Conservation (phyloP, 2,329 filamentous ascomycete species). For the Venturia oleaginea region DNA sequence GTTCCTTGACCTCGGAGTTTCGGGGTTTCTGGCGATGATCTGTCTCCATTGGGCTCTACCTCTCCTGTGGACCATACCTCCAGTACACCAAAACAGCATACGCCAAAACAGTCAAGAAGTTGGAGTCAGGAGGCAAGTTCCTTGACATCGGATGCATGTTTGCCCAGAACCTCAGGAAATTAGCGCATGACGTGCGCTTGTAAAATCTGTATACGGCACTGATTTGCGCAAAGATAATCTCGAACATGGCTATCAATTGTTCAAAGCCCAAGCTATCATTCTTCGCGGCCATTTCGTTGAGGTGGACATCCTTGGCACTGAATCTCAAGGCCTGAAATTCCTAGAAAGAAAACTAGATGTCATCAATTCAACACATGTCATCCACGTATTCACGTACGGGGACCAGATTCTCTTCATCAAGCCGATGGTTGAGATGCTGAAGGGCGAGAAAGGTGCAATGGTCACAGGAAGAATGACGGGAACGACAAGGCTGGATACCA, state of each 20-base stretch:
- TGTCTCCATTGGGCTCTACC: neutral
- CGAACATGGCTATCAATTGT: neutral
- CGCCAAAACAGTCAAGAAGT: neutral
- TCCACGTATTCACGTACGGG: neutral
- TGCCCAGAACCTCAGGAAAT: neutral
- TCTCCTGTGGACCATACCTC: neutral
- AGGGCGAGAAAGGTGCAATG: neutral
- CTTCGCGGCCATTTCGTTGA: neutral
- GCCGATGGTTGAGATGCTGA: neutral
- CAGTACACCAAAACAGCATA: neutral
- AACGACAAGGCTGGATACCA: neutral
- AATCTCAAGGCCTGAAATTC: neutral
- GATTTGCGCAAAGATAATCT: neutral
- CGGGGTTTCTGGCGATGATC: neutral
- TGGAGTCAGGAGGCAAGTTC: neutral
- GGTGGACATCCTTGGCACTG: neutral
- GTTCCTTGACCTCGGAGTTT: neutral
- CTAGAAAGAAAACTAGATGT: neutral
- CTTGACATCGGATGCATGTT: neutral
- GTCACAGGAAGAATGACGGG: neutral
- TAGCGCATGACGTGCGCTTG: neutral
- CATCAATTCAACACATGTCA: neutral
- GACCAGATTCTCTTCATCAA: neutral
- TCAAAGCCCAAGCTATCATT: neutral
- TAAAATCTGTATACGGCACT: neutral